These are phyloP conservation scores for Rhodomyrtus tomentosa DNA, from an alignment of 345 rosid species.

Conservation along the genomic window DNA sequence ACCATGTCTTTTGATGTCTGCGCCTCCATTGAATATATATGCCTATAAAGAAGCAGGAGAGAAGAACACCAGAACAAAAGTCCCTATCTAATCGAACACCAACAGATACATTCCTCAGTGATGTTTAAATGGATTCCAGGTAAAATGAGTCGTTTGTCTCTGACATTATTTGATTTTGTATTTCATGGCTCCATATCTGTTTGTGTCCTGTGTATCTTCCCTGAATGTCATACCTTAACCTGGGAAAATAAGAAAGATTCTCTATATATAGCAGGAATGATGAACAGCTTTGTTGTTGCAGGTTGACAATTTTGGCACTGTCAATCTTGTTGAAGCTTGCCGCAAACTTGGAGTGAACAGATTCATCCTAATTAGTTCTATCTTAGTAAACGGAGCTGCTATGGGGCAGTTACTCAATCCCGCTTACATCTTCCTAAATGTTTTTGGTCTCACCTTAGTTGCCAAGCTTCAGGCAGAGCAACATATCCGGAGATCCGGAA, in stretches of 20 bases:
- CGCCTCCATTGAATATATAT: background rate
- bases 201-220: background rate
- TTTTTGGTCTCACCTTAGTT: conserved; percentile 70
- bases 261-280: background rate
- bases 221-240: background rate
- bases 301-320: conserved; percentile 82
- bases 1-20: background rate
- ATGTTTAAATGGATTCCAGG: background rate
- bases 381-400: conserved; percentile 90
- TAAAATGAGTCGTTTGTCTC: background rate
- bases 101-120: background rate
- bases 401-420: conserved; percentile 93
- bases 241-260: background rate
- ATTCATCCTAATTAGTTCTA: conserved; percentile 76
- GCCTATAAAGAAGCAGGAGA: background rate
- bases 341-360: conserved; percentile 46
- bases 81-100: background rate
- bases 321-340: conserved; percentile 82
- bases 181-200: background rate
- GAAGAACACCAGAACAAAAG: background rate
- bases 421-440: conserved; percentile 75
- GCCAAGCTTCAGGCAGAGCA: conserved; percentile 96
- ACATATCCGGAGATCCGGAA: conserved; percentile 58
- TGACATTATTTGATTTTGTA: background rate
- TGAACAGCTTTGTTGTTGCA: conserved; percentile 7